Conservation (phyloP, 805 yeast species). For the Nakazawaea sp. region DNA sequence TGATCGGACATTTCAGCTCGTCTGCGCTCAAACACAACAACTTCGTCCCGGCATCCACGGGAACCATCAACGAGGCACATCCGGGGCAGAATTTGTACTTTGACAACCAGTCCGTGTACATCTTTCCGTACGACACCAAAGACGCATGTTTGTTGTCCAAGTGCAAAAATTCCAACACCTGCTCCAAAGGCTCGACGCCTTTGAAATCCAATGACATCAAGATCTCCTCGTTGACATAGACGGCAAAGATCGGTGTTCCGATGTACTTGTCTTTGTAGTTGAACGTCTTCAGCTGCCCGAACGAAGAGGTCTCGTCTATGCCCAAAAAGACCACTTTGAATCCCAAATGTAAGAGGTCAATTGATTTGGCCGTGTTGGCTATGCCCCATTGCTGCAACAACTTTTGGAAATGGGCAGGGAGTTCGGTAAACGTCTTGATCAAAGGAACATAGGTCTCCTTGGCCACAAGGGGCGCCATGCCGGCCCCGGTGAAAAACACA, state of each 20-base stretch:
- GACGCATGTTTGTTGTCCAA: slow-evolving; percentile 44
- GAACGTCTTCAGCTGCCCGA: slow-evolving; percentile 17
- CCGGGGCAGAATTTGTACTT: slow-evolving; percentile 79
- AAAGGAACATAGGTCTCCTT: too few relatives aligned
- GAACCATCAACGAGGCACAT: slow-evolving; percentile 63
- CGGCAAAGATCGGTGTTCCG: slow-evolving; percentile 61
- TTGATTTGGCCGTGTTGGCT: slow-evolving; percentile 12
- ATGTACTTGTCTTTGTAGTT: slow-evolving; percentile 41
- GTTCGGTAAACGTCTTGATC: slow-evolving; percentile 12
- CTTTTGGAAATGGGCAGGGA: slow-evolving; percentile 13
- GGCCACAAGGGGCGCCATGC: slow-evolving; percentile 13
- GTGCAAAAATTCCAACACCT: slow-evolving; percentile 17
- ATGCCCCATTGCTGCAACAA: slow-evolving; percentile 17
- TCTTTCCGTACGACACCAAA: slow-evolving; percentile 72
- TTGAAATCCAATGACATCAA: slow-evolving; percentile 10
- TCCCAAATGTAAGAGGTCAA: slow-evolving; percentile 12
- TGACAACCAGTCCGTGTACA: slow-evolving; percentile 78
- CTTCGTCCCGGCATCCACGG: slow-evolving; percentile 65
- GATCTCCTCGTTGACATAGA: slow-evolving; percentile 37
- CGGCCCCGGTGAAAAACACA: slow-evolving; percentile 31
- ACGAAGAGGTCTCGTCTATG: slow-evolving; percentile 31
- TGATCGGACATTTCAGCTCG: slow-evolving; percentile 29
- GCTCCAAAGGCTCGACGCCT: neutral
- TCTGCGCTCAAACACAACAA: slow-evolving; percentile 36
- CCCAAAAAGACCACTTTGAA: slow-evolving; percentile 39